phyloP scores from a whole-genome alignment of 2,329 filamentous ascomycete species.

The Venturia carpophila region DNA sequence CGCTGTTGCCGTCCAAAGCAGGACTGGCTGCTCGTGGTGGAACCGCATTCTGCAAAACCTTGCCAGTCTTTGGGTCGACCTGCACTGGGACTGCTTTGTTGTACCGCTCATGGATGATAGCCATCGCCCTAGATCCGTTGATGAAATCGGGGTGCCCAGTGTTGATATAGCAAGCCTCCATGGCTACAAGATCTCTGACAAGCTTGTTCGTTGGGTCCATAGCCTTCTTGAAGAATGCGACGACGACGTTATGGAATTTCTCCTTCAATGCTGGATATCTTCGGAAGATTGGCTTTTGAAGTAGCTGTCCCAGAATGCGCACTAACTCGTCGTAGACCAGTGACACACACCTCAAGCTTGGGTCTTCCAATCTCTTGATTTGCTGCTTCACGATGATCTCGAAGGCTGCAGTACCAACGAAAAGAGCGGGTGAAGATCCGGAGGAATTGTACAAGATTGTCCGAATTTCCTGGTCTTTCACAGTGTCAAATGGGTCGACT shows the following conservation, averaged over 20 bases:
- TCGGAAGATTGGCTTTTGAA: slow-evolving; percentile 82
- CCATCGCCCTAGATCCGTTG: slow-evolving; percentile 94
- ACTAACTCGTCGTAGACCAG: slow-evolving; percentile 96
- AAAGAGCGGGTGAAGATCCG: slow-evolving; percentile 92
- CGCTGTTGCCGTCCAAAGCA: slow-evolving; percentile 54
- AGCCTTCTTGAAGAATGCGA: slow-evolving; percentile 92
- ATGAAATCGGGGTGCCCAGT: slow-evolving; percentile 97
- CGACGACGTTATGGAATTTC: slow-evolving; percentile 89
- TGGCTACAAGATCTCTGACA: slow-evolving; percentile 81
- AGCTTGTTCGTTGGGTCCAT: slow-evolving; percentile 99
- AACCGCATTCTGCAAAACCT: slow-evolving; percentile 63
- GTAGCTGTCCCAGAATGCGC: slow-evolving; percentile 82
- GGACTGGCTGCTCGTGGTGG: slow-evolving; percentile 72
- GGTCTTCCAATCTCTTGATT: slow-evolving; percentile 92
- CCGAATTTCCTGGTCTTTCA: slow-evolving; percentile 96
- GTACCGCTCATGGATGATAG: slow-evolving; percentile 91
- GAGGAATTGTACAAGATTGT: slow-evolving; percentile 98
- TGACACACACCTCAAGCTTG: slow-evolving; percentile 93
- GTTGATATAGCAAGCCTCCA: slow-evolving; percentile 98
- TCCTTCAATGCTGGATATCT: slow-evolving; percentile 93
- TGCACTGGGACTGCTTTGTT: slow-evolving; percentile 71
- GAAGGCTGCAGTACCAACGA: slow-evolving; percentile 96
- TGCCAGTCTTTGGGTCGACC: slow-evolving; percentile 97
- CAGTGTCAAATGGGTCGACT: slow-evolving; percentile 91
- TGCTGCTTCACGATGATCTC: slow-evolving; percentile 98